phyloP scores from a whole-genome alignment of 768 basidiomycete species.

The Favolaschia claudopus region DNA sequence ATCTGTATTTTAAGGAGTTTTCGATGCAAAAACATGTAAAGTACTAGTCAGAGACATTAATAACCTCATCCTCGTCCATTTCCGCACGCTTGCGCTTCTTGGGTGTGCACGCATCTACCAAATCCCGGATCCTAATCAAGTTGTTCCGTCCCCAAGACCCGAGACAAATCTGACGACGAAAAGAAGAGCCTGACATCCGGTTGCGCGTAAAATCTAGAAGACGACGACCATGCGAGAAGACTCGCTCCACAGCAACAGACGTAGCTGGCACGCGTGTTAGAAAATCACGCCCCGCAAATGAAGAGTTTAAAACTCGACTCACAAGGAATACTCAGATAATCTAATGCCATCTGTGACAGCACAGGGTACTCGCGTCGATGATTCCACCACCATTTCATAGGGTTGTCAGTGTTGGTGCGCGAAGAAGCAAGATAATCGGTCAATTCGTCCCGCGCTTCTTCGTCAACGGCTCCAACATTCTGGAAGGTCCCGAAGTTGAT shows the following conservation, averaged over 20 bases:
- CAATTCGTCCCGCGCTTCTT: background rate
- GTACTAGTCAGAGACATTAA: no score
- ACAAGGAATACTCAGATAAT: conserved; percentile 32
- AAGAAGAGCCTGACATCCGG: conserved; percentile 19
- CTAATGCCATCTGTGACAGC: conserved; percentile 26
- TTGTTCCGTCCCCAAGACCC: conserved; percentile 27
- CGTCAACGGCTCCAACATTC: background rate
- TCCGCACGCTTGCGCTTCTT: background rate
- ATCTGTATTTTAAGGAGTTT: no score
- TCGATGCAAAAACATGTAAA: no score
- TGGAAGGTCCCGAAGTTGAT: no score
- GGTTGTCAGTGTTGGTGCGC: background rate
- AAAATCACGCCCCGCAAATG: background rate
- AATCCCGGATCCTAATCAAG: conserved; percentile 16
- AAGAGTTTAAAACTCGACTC: background rate
- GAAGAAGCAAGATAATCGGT: background rate
- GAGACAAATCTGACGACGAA: conserved; percentile 28
- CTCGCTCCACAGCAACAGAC: conserved; percentile 26
- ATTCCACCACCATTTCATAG: background rate
- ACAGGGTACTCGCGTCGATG: conserved; percentile 8
- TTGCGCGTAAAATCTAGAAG: conserved; percentile 30
- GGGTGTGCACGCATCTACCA: background rate
- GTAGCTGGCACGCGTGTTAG: conserved; percentile 14
- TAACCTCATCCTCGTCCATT: background rate
- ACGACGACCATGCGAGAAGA: conserved; percentile 29